Evolutionary conservation across 2,329 filamentous ascomycete genomes (phyloP).

Genomic region (Aurifilum marmelostoma): DNA sequence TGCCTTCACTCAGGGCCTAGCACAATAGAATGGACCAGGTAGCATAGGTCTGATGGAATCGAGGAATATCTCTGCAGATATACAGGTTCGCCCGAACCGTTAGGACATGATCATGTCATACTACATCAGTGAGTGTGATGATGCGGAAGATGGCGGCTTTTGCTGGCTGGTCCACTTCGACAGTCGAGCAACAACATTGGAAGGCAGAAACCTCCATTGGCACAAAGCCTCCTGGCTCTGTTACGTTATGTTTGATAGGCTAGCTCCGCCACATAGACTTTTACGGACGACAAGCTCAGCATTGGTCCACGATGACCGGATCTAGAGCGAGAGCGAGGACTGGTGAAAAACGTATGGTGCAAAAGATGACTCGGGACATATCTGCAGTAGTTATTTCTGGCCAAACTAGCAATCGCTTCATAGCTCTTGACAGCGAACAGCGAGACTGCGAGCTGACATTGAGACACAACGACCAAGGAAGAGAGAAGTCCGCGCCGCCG

Average conservation of each 20-base stretch:
- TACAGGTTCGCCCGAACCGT: neutral
- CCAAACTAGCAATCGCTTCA: no score
- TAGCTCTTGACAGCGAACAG: neutral
- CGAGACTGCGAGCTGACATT: no score
- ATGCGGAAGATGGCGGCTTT: neutral
- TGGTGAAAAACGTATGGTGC: neutral
- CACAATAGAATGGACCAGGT: conserved; percentile 25
- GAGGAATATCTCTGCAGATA: conserved; percentile 2
- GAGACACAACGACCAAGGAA: no score
- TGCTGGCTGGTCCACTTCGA: neutral
- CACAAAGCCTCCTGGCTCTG: neutral
- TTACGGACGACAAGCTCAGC: neutral
- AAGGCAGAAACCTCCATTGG: neutral
- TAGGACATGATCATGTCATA: neutral
- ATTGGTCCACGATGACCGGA: no score
- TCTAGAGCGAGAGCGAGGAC: neutral
- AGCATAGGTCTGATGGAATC: conserved; percentile 21
- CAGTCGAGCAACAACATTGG: neutral
- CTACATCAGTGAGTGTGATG: neutral
- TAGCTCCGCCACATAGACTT: neutral
- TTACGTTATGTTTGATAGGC: neutral
- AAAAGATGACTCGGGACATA: neutral
- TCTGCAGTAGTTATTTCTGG: neutral
- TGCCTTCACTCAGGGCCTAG: conserved; percentile 9
- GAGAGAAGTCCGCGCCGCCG: no score